Evolutionary conservation across 2,329 filamentous ascomycete genomes (phyloP).

Genomic region (Fusarium domesticum): DNA sequence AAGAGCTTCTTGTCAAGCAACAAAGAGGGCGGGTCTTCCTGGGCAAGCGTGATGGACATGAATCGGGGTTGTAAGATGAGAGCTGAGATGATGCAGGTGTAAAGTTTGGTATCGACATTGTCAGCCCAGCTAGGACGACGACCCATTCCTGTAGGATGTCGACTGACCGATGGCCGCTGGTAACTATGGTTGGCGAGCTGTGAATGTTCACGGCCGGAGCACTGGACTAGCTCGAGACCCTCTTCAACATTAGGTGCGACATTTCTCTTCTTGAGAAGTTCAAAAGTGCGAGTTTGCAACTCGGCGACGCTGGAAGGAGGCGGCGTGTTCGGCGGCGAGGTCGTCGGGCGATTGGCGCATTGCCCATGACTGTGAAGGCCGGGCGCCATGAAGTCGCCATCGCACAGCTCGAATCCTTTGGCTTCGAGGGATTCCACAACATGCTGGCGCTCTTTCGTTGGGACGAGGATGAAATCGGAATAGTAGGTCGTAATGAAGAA

Average conservation of each 20-base stretch:
- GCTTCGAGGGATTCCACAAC: constrained; percentile 75
- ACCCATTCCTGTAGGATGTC: constrained; percentile 37
- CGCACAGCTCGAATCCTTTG: constrained; percentile 80
- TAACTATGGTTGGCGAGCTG: constrained; percentile 39
- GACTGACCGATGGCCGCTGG: constrained; percentile 36
- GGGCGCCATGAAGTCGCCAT: constrained; percentile 64
- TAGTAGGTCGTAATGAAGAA: constrained; percentile 99
- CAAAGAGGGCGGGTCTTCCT: constrained; percentile 70
- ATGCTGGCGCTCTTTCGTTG: constrained; percentile 66
- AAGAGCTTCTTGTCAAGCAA: constrained; percentile 69
- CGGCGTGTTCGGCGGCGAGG: constrained; percentile 62
- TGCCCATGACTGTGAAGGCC: constrained; percentile 37
- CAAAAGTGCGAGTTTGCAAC: constrained; percentile 79
- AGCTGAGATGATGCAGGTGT: constrained; percentile 60
- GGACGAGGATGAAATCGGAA: constrained; percentile 93
- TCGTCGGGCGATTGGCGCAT: constrained; percentile 36
- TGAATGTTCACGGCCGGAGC: constrained; percentile 62
- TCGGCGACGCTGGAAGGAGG: constrained; percentile 76
- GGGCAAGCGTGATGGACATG: constrained; percentile 69
- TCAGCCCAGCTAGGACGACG: constrained; percentile 51
- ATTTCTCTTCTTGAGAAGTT: constrained; percentile 71
- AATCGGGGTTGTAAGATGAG: constrained; percentile 63
- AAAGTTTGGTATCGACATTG: constrained; percentile 60
- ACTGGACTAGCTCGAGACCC: constrained; percentile 72
- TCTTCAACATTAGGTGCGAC: constrained; percentile 71